Base-by-base conservation (phyloP, 1,139 yeast genomes). In the Meyerozyma carpophila region DNA sequence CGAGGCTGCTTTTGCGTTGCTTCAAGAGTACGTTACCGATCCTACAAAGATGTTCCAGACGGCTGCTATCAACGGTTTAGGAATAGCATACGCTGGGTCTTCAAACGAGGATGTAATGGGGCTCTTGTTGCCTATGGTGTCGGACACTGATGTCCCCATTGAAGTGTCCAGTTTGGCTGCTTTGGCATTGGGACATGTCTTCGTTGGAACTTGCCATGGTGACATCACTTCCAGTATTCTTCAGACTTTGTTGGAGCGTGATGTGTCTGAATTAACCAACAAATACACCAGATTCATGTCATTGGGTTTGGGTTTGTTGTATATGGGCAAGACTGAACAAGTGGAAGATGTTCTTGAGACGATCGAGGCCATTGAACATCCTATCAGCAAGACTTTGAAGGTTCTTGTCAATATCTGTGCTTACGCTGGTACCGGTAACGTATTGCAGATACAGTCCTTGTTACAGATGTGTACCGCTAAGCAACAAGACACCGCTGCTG, bases 361-460 rank as follows among this genome's bases (percentile, higher is more conserved):
- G 1, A 83, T 93, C 52, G 89, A 85, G 62, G 98, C 98, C 14
- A 87, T 94, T 58, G 96, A 90, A 53, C 97, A 91, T 60, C 97
- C 98, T 41, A 85, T 93, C 58, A 83, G 94, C 36, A 84, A 88
- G 54, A 87, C 95, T 39, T 81, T 91, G 58, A 94, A 88, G 64
- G 95, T 91, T 6, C 75, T 94, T 60, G 93, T 94, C 28, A 90
- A 87, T 51, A 86, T 91, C 44, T 88, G 97, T 70, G 95, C 98
- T 7, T 91, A 86, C 66, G 95, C 97, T 14, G 99, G 98, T 51
- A 89, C 98, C 38, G 99, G 98, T 55, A 94, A 94, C 61, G 99
- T 94, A 36, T 77, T 94, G 52, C 95, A 91, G 68, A 87, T 94
- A 50, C 99, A 94, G 70, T 81, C 89, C 32, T 75, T 94, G 58